Evolutionary conservation across 176 grass and related monocot genomes (phyloP).

Genomic region (Guadua angustifolia): DNA sequence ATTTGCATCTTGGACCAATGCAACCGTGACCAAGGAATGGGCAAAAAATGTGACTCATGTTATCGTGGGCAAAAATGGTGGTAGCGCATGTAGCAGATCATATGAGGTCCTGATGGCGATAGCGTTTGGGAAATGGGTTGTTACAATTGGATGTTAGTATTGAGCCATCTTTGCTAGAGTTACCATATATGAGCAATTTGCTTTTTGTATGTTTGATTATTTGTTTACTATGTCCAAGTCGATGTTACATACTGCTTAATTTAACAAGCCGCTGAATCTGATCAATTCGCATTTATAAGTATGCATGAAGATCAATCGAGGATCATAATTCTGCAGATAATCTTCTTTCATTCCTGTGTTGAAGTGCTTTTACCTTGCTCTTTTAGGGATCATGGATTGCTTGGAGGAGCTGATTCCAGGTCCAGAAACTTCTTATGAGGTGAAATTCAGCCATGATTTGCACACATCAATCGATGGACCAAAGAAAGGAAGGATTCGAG

Average conservation of each 20-base stretch:
- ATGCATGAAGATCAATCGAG: neutral
- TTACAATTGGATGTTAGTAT: constrained; percentile 46
- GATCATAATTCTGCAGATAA: neutral
- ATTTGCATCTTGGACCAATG: constrained; percentile 38
- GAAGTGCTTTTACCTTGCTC: neutral
- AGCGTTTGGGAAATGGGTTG: constrained; percentile 50
- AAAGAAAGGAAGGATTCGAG: constrained; percentile 44
- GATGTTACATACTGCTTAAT: neutral
- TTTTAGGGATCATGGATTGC: constrained; percentile 41
- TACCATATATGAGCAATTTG: neutral
- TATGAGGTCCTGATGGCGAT: constrained; percentile 57
- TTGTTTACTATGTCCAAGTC: neutral
- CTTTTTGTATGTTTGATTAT: neutral
- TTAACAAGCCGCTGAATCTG: neutral
- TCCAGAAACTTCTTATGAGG: constrained; percentile 43
- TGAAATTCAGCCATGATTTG: neutral
- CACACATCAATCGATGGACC: constrained; percentile 10
- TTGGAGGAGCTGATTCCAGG: neutral
- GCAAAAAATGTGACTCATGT: constrained; percentile 52
- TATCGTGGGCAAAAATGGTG: constrained; percentile 41
- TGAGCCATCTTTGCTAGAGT: neutral
- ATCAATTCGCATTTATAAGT: neutral
- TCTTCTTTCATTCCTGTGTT: neutral
- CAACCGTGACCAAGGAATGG: constrained; percentile 34
- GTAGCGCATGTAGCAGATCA: constrained; percentile 18